Evolutionary conservation across 306 rosid genomes (phyloP), one percentile per base, ranked within the genome.

Genomic region (Notholithocarpus densiflorus): DNA sequence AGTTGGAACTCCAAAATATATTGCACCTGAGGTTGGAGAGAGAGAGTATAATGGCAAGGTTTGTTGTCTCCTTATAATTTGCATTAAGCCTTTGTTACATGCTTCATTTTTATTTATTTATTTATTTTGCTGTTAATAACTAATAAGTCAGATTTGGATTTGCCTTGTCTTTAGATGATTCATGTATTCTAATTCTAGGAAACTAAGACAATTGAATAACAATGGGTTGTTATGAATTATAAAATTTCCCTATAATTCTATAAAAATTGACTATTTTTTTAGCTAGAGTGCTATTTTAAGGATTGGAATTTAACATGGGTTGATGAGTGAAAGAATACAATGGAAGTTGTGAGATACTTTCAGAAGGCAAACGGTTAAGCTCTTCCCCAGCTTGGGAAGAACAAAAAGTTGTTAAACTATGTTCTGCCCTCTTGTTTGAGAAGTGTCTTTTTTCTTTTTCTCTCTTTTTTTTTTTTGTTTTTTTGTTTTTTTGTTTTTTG

Each of bases 41-140:
- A 90, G 90, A 83, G 94, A 90, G 84, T 92, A 92, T 72, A 92
- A 92, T 55, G 97, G 97, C 76, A 92, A 92, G 97, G 97, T 92
- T 27, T 75, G n/a, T 13, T 75, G 7, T 40, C 10, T 15, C 15
- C 34, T 23, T 57, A 12, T 24, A 7, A 56, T 17, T 11, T 26
- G 14, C 32, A 23, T 73, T 31, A 65, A 57, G 5, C 26, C 45
- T 31, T 65, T 65, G 31, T 17, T 32, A 18, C 48, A 31, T 0
- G 48, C 48, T 65, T 65, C 21, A 31, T 65, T 62, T 65, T 13
- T 31, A 31, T 65, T 13, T 31, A 31, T 31, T 31, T 31, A 31
- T 31, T 31, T 31, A 31, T 32, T 18, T 17, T 5, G 2, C 32
- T 18, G 48, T 65, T 21, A 31, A 1, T 31, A 31, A 4, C 34